Base-by-base conservation (phyloP, 225 moss, liverwort and hornwort genomes). In the Physcomitrium patens region DNA sequence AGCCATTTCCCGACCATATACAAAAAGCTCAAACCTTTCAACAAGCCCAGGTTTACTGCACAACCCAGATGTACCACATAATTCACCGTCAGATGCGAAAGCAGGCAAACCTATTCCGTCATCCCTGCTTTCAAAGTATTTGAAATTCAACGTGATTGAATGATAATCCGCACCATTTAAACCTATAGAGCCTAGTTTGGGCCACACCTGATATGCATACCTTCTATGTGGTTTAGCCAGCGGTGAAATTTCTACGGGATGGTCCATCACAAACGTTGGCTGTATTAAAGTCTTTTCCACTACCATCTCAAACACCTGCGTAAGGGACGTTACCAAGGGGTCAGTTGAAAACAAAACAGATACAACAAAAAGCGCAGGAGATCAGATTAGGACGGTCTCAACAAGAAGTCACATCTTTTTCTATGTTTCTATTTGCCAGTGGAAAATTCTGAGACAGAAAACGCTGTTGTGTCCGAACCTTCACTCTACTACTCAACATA, bases 221-320 rank as follows among this genome's bases (percentile, higher is more conserved):
- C 94, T 93, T 82, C 97, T 84, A 65, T 99, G 99, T 20, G 95
- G 90, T 75, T 99, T 99, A 19, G 95, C 93, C 56, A 99, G 79
- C 51, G 99, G 99, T 20, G 99, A 99, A 69, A 99, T 93, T 72
- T 99, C 99, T 53, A 99, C 82, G 49, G 99, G 99, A 76, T 99
- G 82, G 74, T 99, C 99, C 91, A 90, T 95, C 52, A 99, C 99
- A 84, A 95, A 99, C 14, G 95, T 99, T 31, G 99, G 99, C 81
- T 99, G 99, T 56, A 95, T 81, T 51, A 99, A 77, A 56, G 90
- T 91, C 63, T 88, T 86, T 63, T 99, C 99, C 69, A 99, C 95
- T 70, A 93, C 87, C 81, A 82, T 86, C 85, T 99, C 99, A 87
- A 95, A 99, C 59, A 99, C 77, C 97, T 99, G 82, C 79, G 11